Evolutionary conservation across 306 rosid genomes (phyloP).

Genomic region (Cotoneaster glaucophyllus): DNA sequence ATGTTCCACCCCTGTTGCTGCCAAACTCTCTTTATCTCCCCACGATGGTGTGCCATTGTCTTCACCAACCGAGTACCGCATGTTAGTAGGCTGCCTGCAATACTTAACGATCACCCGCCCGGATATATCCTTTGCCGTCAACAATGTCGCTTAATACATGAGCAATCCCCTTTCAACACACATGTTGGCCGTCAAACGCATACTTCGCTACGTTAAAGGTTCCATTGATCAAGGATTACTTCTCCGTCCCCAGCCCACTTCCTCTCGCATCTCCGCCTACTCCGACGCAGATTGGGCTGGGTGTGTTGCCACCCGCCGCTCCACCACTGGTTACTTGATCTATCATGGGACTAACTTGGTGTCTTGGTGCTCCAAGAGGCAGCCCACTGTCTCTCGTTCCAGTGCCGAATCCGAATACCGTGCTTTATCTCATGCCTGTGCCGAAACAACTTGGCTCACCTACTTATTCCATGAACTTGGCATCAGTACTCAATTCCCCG

Average conservation of each 20-base stretch:
- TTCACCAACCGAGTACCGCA: background rate
- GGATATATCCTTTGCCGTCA: rapidly evolving
- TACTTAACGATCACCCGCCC: background rate
- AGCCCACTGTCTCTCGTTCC: background rate
- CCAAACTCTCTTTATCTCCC: rapidly evolving
- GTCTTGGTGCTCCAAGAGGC: background rate
- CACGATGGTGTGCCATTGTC: background rate
- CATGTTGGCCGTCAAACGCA: rapidly evolving
- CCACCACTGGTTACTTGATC: background rate
- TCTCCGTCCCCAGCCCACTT: background rate
- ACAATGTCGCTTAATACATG: background rate
- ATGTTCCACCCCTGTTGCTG: background rate
- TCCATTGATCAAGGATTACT: background rate
- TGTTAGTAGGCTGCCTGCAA: background rate
- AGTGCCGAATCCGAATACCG: background rate
- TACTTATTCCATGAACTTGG: background rate
- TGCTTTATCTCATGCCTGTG: background rate
- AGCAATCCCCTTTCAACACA: background rate
- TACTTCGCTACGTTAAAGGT: background rate
- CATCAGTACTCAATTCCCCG: rapidly evolving
- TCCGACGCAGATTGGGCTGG: background rate
- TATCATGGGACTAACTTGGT: background rate
- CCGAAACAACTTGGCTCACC: background rate
- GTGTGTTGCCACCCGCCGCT: background rate
- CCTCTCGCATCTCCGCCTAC: background rate